A percentile compares a stretch with the other conserved stretches of the same genome.
phyloP scores from a whole-genome alignment of 768 basidiomycete genomes.

The Solioccasus polychromus region DNA sequence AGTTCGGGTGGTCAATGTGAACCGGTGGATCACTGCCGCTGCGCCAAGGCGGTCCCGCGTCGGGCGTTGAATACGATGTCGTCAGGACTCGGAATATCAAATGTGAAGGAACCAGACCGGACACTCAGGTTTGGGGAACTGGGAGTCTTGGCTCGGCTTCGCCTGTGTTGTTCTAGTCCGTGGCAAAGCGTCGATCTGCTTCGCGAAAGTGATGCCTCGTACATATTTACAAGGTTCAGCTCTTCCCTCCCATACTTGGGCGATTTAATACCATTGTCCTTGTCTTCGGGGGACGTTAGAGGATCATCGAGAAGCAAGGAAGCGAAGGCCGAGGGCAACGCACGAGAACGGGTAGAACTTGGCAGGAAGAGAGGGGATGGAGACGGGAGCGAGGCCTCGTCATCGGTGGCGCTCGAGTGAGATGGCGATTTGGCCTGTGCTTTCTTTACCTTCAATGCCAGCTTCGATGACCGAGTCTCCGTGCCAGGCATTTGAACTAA shows the following conservation, averaged over 20 bases:
- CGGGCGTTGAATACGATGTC: conserved; percentile 82
- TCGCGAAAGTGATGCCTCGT: conserved; percentile 28
- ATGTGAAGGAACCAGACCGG: conserved; percentile 50
- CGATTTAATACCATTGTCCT: conserved; percentile 30
- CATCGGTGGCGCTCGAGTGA: conserved; percentile 36
- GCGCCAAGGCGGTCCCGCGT: conserved; percentile 62
- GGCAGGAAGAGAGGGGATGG: conserved; percentile 59
- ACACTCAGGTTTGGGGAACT: conserved; percentile 36
- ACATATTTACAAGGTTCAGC: conserved; percentile 26
- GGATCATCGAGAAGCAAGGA: conserved; percentile 62
- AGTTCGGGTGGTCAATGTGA: conserved; percentile 4
- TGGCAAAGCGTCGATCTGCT: conserved; percentile 27
- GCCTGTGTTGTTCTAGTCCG: conserved; percentile 10
- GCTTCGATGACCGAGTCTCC: conserved; percentile 59
- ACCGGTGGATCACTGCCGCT: conserved; percentile 28
- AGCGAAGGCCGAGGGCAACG: conserved; percentile 76
- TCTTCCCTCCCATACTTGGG: conserved; percentile 33
- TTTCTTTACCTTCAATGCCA: conserved; percentile 71
- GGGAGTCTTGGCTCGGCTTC: conserved; percentile 6
- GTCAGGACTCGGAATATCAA: conserved; percentile 88
- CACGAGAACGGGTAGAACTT: conserved; percentile 54
- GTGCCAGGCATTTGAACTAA: conserved; percentile 31
- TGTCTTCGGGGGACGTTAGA: conserved; percentile 38
- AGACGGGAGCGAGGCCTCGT: conserved; percentile 34
- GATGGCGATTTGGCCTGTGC: conserved; percentile 44